Percentiles rank a stretch among this genome's conserved stretches.
These are phyloP conservation scores for Aspergillus puulaauensis DNA, from an alignment of 2,329 filamentous ascomycete species.

Conservation along the genomic window DNA sequence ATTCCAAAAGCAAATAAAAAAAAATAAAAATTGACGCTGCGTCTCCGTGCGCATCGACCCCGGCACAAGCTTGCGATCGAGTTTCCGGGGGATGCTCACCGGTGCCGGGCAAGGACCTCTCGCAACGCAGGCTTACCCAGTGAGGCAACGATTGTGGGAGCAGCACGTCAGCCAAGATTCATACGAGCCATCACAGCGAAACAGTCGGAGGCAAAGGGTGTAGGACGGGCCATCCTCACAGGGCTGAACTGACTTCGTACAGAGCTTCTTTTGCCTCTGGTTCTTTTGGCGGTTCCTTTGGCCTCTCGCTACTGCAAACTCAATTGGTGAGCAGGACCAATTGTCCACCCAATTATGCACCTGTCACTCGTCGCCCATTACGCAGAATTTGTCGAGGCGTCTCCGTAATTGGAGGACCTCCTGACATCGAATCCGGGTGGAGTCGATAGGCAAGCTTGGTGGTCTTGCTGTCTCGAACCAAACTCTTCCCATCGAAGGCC, in stretches of 20 bases:
- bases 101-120: slow-evolving; percentile 16
- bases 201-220: neutral
- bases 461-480: slow-evolving; percentile 3
- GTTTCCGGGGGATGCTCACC: slow-evolving; percentile 34
- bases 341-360: neutral
- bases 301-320: neutral
- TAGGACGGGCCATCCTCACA: neutral
- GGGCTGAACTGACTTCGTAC: neutral
- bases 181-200: neutral
- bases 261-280: neutral
- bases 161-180: slow-evolving; percentile 30
- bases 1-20: neutral
- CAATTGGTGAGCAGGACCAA: neutral
- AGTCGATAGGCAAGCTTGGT: slow-evolving; percentile 7
- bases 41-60: slow-evolving; percentile 7
- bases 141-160: slow-evolving; percentile 7
- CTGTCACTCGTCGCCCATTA: neutral
- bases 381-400: neutral
- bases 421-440: slow-evolving; percentile 7
- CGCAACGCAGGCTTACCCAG: slow-evolving; percentile 11
- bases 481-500: neutral
- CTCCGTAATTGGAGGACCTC: neutral
- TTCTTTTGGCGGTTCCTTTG: neutral
- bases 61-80: slow-evolving; percentile 17
- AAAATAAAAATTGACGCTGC: neutral